Base-by-base conservation (phyloP, 2,329 filamentous ascomycete genomes). In the Ampelomyces quisqualis region DNA sequence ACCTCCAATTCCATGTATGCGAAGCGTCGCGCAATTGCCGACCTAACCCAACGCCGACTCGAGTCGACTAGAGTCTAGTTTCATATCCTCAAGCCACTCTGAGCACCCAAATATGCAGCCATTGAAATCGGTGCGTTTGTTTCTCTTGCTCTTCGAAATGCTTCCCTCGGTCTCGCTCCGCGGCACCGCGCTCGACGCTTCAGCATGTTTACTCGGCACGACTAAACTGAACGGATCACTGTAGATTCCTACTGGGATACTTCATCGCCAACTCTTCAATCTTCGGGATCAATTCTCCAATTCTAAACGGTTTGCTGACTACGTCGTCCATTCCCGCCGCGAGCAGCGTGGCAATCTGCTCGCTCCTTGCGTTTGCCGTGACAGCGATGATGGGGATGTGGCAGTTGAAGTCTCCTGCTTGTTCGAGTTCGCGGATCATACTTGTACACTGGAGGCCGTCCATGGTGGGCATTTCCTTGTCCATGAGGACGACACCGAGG, bases 281-380 rank as follows among this genome's bases (percentile, higher is more conserved):
- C 57, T 76, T 77, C 2, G 74, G 73, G 13, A 76, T 63, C 18
- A 77, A 54, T 28, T 77, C 74, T 3, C 67, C 65, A 21, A 76
- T 76, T n/a, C 73, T 61, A 49, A 77, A 77, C 0, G 74, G 74
- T 47, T 77, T 77, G 19, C 63, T 68, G 3, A 77, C 73, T 3
- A 77, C 74, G 50, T 76, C 73, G 45, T 77, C 73, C 68, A 70
- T 70, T 18, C 69, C 69, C 1, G 60, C 68, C 4, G 50, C 61
- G 1, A 69, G 43, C 17, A 70, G 49, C 4, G 67, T 66, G 3
- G 61, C 58, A 31, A 71, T 70, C 49, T 71, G 69, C 46, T 70
- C 69, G 21, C 57, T 60, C 2, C 69, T 39, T 20, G 69, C 69
- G 37, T 71, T 71, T 7, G 69, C 69, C 8, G 69, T 71, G 13